phyloP scores from a whole-genome alignment of 2,329 filamentous ascomycete genomes.

The Fusarium setosum region DNA sequence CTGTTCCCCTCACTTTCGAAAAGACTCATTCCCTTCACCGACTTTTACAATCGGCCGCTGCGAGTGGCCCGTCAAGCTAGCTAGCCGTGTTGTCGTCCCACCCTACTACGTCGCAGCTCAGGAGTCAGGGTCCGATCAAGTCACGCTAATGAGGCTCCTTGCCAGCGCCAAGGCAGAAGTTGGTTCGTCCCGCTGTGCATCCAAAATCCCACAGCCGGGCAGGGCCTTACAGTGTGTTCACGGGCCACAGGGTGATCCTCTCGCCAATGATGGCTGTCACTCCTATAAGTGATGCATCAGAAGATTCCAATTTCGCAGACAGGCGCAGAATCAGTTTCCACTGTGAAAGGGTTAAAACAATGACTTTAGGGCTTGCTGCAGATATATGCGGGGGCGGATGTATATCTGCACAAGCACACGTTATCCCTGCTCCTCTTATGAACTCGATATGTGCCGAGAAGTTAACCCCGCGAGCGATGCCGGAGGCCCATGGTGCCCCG shows the following conservation, averaged over 20 bases:
- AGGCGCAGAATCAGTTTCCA: not conserved
- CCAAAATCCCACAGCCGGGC: slow-evolving; percentile 10
- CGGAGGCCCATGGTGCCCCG: not conserved
- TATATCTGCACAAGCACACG: not conserved
- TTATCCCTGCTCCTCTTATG: not conserved
- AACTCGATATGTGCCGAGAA: not conserved
- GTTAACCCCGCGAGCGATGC: not conserved
- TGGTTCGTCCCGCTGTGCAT: slow-evolving; percentile 30
- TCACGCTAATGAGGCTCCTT: slow-evolving; percentile 22
- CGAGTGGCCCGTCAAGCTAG: slow-evolving; percentile 39
- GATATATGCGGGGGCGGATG: not conserved
- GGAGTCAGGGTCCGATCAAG: slow-evolving; percentile 43
- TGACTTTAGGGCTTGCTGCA: not conserved
- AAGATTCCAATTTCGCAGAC: not conserved
- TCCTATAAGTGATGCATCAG: not conserved
- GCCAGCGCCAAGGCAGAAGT: slow-evolving; percentile 25
- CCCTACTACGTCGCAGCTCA: slow-evolving; percentile 33
- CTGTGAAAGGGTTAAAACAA: not conserved
- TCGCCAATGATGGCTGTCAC: not conserved
- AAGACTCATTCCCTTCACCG: slow-evolving; percentile 44
- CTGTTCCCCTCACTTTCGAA: slow-evolving; percentile 31
- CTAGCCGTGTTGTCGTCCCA: slow-evolving; percentile 39
- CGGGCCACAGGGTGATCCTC: not conserved
- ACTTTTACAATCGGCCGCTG: slow-evolving; percentile 43
- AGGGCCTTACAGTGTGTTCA: slow-evolving; percentile 13